Evolutionary conservation across 805 yeast species (phyloP).

Genomic region (Saccharomycopsis fermentans): DNA sequence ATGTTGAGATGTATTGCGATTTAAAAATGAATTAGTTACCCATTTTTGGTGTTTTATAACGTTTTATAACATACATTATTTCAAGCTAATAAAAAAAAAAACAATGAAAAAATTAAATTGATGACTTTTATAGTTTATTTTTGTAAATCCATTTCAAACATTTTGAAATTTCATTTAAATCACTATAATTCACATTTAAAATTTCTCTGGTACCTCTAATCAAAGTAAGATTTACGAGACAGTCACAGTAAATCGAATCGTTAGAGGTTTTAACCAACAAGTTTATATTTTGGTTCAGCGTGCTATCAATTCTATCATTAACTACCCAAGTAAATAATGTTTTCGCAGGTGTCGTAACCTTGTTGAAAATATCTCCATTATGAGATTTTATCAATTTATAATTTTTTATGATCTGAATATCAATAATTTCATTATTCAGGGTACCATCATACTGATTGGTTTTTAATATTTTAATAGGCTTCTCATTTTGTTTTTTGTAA

Average conservation of each 20-base stretch:
- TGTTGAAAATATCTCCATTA: slow-evolving; percentile 1
- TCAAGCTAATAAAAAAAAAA: neutral
- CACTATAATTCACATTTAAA: slow-evolving; percentile 12
- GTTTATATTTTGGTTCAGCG: neutral
- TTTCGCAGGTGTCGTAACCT: slow-evolving; percentile 1
- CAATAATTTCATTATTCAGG: neutral
- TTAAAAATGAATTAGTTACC: too few relatives aligned
- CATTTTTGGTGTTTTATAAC: too few relatives aligned
- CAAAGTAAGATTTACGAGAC: slow-evolving; percentile 3
- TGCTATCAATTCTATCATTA: neutral
- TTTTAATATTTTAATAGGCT: neutral
- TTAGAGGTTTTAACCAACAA: slow-evolving; percentile 5
- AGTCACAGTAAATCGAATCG: slow-evolving; percentile 7
- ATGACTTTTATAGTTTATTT: neutral
- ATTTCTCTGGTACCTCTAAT: neutral
- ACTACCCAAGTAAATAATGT: neutral
- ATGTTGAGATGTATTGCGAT: too few relatives aligned
- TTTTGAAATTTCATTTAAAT: slow-evolving; percentile 8
- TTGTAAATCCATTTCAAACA: slow-evolving; percentile 10
- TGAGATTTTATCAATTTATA: neutral
- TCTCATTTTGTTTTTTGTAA: neutral
- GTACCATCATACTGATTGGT: neutral
- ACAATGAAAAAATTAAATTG: neutral
- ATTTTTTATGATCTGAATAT: neutral
- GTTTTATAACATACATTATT: too few relatives aligned